Conservation (phyloP, 2,329 filamentous ascomycete genomes). For the Colletotrichum tanaceti region DNA sequence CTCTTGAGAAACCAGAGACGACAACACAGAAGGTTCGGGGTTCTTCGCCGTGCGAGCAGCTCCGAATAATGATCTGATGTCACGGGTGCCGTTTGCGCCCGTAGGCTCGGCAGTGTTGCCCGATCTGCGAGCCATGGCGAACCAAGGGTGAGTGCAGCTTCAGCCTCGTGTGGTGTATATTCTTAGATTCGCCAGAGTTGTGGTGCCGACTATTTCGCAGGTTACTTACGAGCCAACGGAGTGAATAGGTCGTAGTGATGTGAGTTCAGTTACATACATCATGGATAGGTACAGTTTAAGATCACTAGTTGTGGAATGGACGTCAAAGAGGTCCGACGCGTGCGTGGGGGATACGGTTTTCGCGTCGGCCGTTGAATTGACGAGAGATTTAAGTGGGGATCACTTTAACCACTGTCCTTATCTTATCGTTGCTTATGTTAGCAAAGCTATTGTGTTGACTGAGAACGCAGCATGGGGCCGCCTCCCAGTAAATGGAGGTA, state of each 20-base stretch:
- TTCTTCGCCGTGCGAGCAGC: conserved; percentile 8
- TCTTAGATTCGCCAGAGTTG: too few relatives aligned
- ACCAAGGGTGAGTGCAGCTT: neutral
- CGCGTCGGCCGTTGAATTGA: conserved; percentile 28
- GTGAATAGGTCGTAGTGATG: neutral
- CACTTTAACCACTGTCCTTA: conserved; percentile 28
- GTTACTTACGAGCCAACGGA: too few relatives aligned
- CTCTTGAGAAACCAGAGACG: conserved; percentile 2
- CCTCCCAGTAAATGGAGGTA: too few relatives aligned
- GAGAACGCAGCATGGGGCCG: neutral
- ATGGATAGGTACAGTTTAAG: conserved; percentile 1
- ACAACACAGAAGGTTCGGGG: neutral
- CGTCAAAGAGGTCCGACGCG: conserved; percentile 33
- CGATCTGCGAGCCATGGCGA: conserved; percentile 31
- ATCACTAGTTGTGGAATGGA: conserved; percentile 17
- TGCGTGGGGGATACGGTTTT: conserved; percentile 33
- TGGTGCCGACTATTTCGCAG: neutral
- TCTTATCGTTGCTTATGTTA: conserved; percentile 30
- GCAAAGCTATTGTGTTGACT: neutral
- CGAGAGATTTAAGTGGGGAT: conserved; percentile 24
- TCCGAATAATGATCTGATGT: conserved; percentile 36
- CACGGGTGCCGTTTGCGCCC: conserved; percentile 22
- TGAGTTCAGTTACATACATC: conserved; percentile 31
- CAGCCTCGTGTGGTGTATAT: neutral
- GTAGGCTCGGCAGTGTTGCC: conserved; percentile 21